phyloP scores from a whole-genome alignment of 352 stramenopile species.

The Phytophthora idaei region DNA sequence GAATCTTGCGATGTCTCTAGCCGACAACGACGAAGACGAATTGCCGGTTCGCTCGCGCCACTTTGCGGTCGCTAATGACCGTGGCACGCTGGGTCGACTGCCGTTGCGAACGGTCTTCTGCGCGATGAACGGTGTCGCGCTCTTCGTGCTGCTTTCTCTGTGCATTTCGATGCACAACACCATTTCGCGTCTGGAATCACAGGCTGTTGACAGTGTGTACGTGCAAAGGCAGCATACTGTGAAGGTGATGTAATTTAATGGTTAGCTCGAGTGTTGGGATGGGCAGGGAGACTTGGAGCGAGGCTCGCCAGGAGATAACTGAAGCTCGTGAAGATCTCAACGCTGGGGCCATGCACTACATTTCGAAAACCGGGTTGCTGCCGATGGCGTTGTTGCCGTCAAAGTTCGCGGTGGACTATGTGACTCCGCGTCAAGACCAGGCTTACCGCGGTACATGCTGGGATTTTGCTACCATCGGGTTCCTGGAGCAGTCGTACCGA shows the following conservation, averaged over 20 bases:
- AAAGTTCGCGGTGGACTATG: slow-evolving; percentile 82
- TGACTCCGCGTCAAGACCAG: slow-evolving; percentile 78
- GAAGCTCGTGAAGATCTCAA: slow-evolving; percentile 15
- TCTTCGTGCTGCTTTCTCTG: slow-evolving; percentile 59
- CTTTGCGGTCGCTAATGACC: slow-evolving; percentile 7
- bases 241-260: not conserved
- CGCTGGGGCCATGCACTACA: slow-evolving; percentile 11
- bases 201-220: slow-evolving; percentile 24
- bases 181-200: slow-evolving; percentile 53
- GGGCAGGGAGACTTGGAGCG: slow-evolving; percentile 23
- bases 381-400: slow-evolving; percentile 75
- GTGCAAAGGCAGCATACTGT: slow-evolving; percentile 8
- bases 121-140: slow-evolving; percentile 58
- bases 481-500: slow-evolving; percentile 82
- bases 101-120: slow-evolving; percentile 54
- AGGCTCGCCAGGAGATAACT: slow-evolving; percentile 20
- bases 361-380: slow-evolving; percentile 46
- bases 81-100: slow-evolving; percentile 10
- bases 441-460: slow-evolving; percentile 80
- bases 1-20: slow-evolving; percentile 1
- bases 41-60: slow-evolving; percentile 19
- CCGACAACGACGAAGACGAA: slow-evolving; percentile 14
- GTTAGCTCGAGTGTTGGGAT: too few relatives aligned
- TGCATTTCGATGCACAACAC: slow-evolving; percentile 81
- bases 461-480: slow-evolving; percentile 83